phyloP scores from a whole-genome alignment of 2,329 filamentous ascomycete species.

The Pochonia chlamydosporia region DNA sequence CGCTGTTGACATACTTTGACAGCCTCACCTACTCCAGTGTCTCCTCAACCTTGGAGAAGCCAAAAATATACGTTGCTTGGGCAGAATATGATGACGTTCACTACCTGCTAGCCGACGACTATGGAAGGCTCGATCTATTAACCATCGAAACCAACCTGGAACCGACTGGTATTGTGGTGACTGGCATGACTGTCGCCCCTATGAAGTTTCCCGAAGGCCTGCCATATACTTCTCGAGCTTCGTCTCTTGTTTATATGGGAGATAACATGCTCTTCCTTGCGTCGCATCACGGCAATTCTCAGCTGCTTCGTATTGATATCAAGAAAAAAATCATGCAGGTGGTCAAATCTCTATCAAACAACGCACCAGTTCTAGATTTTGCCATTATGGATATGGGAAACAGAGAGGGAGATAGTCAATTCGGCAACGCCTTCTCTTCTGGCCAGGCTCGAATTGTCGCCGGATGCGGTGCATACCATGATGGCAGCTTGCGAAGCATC shows the following conservation, averaged over 20 bases:
- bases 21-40: slow-evolving; percentile 65
- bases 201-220: slow-evolving; percentile 22
- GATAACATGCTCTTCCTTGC: slow-evolving; percentile 74
- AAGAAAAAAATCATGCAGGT: slow-evolving; percentile 47
- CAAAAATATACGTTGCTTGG: slow-evolving; percentile 90
- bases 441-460: slow-evolving; percentile 92
- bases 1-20: slow-evolving; percentile 78
- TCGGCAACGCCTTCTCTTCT: slow-evolving; percentile 84
- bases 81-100: slow-evolving; percentile 73
- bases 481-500: slow-evolving; percentile 84
- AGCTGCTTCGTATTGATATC: slow-evolving; percentile 60
- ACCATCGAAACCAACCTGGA: slow-evolving; percentile 67
- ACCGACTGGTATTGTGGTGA: slow-evolving; percentile 60
- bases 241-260: slow-evolving; percentile 71
- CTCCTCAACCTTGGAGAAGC: slow-evolving; percentile 59
- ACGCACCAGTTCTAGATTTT: slow-evolving; percentile 90
- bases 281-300: slow-evolving; percentile 89
- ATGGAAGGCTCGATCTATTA: slow-evolving; percentile 78
- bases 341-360: slow-evolving; percentile 66
- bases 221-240: slow-evolving; percentile 63
- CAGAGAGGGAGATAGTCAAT: slow-evolving; percentile 66
- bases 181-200: slow-evolving; percentile 61
- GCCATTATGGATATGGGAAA: slow-evolving; percentile 95
- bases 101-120: slow-evolving; percentile 90
- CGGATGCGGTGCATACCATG: slow-evolving; percentile 82